Evolutionary conservation across 495 filamentous ascomycete species (phyloP).

Genomic region (Podospora conica): DNA sequence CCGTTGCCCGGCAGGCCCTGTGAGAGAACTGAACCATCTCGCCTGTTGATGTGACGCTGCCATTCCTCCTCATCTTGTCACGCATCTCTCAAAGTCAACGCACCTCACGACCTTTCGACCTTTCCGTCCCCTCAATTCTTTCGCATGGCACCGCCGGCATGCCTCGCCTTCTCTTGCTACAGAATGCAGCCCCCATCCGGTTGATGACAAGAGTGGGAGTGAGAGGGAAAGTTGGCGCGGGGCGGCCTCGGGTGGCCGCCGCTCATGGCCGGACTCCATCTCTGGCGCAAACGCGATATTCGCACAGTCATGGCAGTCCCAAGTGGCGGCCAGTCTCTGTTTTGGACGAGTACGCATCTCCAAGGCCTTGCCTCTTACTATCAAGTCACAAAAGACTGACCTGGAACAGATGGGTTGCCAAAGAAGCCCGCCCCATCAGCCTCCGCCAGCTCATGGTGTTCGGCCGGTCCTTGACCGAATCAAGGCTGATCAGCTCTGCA

Average conservation of each 20-base stretch:
- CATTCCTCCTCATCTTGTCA: neutral
- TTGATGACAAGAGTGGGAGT: constrained; percentile 23
- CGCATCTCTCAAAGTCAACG: too few relatives aligned
- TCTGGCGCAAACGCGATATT: constrained; percentile 8
- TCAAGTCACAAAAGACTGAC: constrained; percentile 18
- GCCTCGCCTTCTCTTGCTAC: constrained; percentile 37
- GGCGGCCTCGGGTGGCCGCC: constrained; percentile 6
- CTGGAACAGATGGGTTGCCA: constrained; percentile 71
- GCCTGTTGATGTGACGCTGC: neutral
- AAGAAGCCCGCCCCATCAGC: constrained; percentile 79
- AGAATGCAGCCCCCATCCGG: constrained; percentile 38
- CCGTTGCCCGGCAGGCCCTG: neutral
- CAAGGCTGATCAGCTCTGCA: constrained; percentile 82
- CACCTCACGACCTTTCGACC: neutral
- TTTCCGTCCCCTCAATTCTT: neutral
- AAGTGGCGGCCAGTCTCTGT: constrained; percentile 76
- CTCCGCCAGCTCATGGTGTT: constrained; percentile 93
- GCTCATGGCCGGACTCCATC: neutral
- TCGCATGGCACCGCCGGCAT: constrained; percentile 46
- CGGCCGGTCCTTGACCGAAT: constrained; percentile 79
- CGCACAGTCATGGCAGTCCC: constrained; percentile 31
- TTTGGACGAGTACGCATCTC: constrained; percentile 71
- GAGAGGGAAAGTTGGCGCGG: constrained; percentile 15
- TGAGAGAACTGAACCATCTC: neutral
- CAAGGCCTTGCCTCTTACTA: neutral